Evolutionary conservation across 352 stramenopile genomes (phyloP).

Genomic region (Phytophthora meadii): DNA sequence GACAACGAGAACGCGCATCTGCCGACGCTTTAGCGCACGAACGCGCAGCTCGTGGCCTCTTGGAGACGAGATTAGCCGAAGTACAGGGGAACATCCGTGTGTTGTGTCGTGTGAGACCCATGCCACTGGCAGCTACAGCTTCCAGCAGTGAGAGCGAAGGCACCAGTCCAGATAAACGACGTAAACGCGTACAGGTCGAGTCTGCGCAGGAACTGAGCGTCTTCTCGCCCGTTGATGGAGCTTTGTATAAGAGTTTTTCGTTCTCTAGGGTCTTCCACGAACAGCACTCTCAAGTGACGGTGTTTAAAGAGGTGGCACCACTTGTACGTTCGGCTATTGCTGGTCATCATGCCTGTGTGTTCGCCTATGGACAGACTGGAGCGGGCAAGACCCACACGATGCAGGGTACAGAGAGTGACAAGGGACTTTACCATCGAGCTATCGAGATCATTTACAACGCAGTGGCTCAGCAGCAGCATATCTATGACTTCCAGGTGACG

Average conservation of each 20-base stretch:
- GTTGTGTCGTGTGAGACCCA: constrained; percentile 79
- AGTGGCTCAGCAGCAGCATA: constrained; percentile 45
- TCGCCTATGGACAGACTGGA: constrained; percentile 94
- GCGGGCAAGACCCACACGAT: constrained; percentile 49
- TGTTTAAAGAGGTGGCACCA: constrained; percentile 94
- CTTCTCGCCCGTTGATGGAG: constrained; percentile 48
- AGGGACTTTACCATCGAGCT: constrained; percentile 56
- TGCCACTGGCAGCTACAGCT: background rate
- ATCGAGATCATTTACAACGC: constrained; percentile 52
- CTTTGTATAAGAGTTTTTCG: constrained; percentile 83
- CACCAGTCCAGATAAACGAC: constrained; percentile 21
- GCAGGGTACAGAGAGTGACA: constrained; percentile 44
- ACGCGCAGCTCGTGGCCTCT: constrained; percentile 42
- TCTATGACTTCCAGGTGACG: constrained; percentile 56
- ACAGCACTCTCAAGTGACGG: constrained; percentile 77
- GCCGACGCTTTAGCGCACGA: constrained; percentile 60
- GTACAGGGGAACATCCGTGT: constrained; percentile 76
- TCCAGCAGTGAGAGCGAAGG: constrained; percentile 37
- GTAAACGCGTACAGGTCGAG: constrained; percentile 41
- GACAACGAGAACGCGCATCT: constrained; percentile 44
- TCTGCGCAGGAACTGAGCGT: constrained; percentile 46
- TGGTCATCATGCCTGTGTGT: constrained; percentile 94
- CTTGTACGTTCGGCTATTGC: constrained; percentile 90
- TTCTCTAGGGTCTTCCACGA: constrained; percentile 89
- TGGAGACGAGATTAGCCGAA: constrained; percentile 59